Conservation (phyloP, 805 yeast genomes). For the Starmerella davenportii region DNA sequence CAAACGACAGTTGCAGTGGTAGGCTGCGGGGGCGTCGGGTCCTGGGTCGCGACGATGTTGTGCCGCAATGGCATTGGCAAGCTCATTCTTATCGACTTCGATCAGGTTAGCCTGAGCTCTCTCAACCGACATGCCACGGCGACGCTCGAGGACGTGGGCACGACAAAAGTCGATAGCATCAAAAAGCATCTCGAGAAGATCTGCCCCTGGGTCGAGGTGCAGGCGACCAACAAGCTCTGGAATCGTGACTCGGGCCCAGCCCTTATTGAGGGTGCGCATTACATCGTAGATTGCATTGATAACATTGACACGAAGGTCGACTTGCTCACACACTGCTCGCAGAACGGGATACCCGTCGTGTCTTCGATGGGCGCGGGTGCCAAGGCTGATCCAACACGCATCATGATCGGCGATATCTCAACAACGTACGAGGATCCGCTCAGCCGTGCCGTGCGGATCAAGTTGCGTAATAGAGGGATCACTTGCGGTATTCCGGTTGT, state of each 20-base stretch:
- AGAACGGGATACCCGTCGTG: conserved; percentile 44
- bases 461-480: conserved; percentile 66
- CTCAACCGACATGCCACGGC: conserved; percentile 93
- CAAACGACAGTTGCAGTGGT: conserved; percentile 55
- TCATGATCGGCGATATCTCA: conserved; percentile 75
- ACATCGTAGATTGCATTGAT: conserved; percentile 87
- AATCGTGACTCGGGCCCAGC: conserved; percentile 40
- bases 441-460: conserved; percentile 69
- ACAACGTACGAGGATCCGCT: conserved; percentile 87
- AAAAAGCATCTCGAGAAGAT: conserved; percentile 46
- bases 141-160: conserved; percentile 77
- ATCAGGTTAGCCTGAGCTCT: conserved; percentile 84
- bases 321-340: conserved; percentile 53
- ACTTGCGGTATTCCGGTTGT: conserved; percentile 63
- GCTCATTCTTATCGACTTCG: conserved; percentile 75
- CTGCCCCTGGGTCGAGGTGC: conserved; percentile 89
- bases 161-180: conserved; percentile 69
- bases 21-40: conserved; percentile 98
- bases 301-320: conserved; percentile 95
- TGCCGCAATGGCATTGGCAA: conserved; percentile 77
- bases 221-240: conserved; percentile 65
- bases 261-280: conserved; percentile 47
- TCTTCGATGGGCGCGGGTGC: conserved; percentile 97
- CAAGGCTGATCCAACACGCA: conserved; percentile 84
- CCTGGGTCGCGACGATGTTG: conserved; percentile 84